Evolutionary conservation across 148 eudicot genomes (phyloP).

Genomic region (Vaccinium myrtillus): DNA sequence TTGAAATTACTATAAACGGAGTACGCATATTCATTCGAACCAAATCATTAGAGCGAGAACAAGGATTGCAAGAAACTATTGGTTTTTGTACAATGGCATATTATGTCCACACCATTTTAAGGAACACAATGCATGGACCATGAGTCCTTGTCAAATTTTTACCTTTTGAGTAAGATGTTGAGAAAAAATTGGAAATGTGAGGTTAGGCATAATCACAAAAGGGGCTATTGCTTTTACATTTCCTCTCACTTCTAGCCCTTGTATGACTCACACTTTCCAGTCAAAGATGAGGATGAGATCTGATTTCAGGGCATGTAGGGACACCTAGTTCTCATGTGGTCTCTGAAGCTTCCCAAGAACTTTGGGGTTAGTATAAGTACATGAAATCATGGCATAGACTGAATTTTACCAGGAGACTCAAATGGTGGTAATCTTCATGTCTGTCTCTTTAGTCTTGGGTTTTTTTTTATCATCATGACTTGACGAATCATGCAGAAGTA

Average conservation of each 20-base stretch:
- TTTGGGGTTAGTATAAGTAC: not conserved
- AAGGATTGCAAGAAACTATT: not conserved
- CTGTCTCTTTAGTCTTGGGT: not conserved
- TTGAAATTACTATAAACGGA: too few relatives aligned
- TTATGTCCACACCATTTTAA: not conserved
- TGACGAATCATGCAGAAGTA: not conserved
- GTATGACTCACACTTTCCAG: not conserved
- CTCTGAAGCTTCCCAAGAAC: not conserved
- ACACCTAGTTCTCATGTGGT: not conserved
- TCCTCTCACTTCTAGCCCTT: not conserved
- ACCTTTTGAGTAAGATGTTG: not conserved
- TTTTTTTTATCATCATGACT: not conserved
- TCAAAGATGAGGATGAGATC: not conserved
- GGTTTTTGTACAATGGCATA: not conserved
- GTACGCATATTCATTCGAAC: too few relatives aligned
- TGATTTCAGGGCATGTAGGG: not conserved
- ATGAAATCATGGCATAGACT: not conserved
- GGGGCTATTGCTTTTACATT: not conserved
- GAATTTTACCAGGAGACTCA: not conserved
- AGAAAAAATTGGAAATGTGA: not conserved
- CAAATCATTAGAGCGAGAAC: not conserved
- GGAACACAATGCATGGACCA: not conserved
- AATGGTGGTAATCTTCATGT: not conserved
- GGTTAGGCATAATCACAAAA: not conserved
- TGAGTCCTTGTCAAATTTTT: not conserved